Base-by-base conservation (phyloP, 1,284 basidiomycete species). In the Schizophyllum commune region DNA sequence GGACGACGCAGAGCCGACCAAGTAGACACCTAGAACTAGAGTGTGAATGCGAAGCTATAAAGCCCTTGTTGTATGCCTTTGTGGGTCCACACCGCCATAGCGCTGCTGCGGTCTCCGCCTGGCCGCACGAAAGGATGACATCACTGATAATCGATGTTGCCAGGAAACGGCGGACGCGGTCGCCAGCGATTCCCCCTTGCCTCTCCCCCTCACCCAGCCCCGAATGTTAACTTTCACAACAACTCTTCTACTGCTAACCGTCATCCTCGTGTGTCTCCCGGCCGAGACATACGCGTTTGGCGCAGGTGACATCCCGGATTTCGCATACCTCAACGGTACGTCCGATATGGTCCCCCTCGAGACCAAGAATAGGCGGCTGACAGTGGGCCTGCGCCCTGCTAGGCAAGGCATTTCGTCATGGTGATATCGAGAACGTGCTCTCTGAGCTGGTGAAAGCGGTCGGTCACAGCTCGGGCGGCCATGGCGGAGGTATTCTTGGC, bases 391-490 rank as follows among this genome's bases (percentile, higher is more conserved):
- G 27, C 39, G 39, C 17, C 3, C 9, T 13, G 17, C 9, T 66
- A 85, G 83, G 81, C 71, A 89, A 88, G 71, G 88, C 88, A 0
- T 90, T 86, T 73, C 79, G 88, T 60, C 88, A 90, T 76, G 87
- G 88, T 15, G 89, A 91, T 68, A 89, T 90, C 61, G 84, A 85
- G 72, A 81, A 79, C 64, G 78, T 85, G 62, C 76, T 87, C 22
- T 76, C 78, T 57, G 79, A 77, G 34, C 72, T 89, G 15, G 79
- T 79, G 61, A 89, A 89, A 70, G 75, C 77, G 52, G 81, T 79
- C 21, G 83, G 82, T 32, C 70, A 73, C 53, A 27, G 20, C 53
- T 21, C 20, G 53, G 74, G 73, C 55, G 79, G 72, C 1, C 71
- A 73, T 17, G 78, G 79, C 9, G 71, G 72, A n/a, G 77, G 79